A percentile compares a stretch with the other conserved stretches of the same genome.
These are phyloP conservation scores for Cercospora citrullina DNA, from an alignment of 2,329 filamentous ascomycete species.

Conservation along the genomic window DNA sequence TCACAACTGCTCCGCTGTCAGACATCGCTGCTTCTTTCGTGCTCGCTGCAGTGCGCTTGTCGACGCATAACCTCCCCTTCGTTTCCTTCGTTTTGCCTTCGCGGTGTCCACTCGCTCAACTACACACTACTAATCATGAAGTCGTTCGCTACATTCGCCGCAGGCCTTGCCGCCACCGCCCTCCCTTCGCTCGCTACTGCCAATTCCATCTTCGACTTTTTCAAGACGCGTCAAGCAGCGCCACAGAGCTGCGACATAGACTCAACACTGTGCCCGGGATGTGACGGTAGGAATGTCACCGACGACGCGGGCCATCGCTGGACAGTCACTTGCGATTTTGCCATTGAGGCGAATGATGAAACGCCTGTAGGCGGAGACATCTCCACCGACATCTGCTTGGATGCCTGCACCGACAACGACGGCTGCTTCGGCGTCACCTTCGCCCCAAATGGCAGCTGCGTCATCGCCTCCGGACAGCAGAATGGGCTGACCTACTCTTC, in stretches of 20 bases:
- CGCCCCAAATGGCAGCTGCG: constrained; percentile 29
- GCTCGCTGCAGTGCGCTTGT: neutral
- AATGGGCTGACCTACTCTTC: constrained; percentile 16
- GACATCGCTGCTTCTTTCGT: constrained; percentile 2
- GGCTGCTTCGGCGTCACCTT: constrained; percentile 32
- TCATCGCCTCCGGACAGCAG: constrained; percentile 20
- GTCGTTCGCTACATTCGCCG: constrained; percentile 16
- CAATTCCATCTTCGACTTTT: constrained; percentile 13
- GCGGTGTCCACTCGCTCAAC: constrained; percentile 52
- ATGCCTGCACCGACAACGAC: constrained; percentile 30
- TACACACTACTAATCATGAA: constrained; percentile 15
- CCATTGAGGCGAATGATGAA: constrained; percentile 20
- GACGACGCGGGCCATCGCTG: constrained; percentile 26
- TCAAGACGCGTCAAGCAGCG: constrained; percentile 16
- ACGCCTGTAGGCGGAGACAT: constrained; percentile 19
- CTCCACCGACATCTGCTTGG: constrained; percentile 25
- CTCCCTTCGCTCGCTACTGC: constrained; percentile 15
- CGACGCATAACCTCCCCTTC: neutral
- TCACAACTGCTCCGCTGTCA: neutral
- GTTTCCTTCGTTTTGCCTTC: constrained; percentile 11
- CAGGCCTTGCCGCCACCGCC: constrained; percentile 14
- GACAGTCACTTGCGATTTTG: constrained; percentile 28
- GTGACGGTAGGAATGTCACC: constrained; percentile 28
- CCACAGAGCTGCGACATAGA: constrained; percentile 14
- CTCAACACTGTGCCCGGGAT: constrained; percentile 28